phyloP scores from a whole-genome alignment of 345 rosid species.

The Chamaenerion angustifolium region DNA sequence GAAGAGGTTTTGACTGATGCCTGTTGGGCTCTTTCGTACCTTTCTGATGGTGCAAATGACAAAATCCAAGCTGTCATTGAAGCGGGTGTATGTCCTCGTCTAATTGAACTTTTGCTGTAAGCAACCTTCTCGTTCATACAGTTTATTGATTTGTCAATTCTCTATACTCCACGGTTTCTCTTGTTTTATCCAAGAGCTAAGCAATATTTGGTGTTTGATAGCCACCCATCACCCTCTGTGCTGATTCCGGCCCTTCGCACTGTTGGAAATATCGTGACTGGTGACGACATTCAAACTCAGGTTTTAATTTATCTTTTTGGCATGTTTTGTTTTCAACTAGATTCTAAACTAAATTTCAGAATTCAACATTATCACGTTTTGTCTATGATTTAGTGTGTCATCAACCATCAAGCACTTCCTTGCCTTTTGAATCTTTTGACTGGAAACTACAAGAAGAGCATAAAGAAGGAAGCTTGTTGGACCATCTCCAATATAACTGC shows the following conservation, averaged over 20 bases:
- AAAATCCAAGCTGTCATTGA: conserved; percentile 68
- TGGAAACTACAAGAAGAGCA: conserved; percentile 56
- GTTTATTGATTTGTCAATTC: neutral
- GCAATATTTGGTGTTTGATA: conserved; percentile 7
- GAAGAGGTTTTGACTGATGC: conserved; percentile 61
- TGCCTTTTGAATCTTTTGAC: conserved; percentile 43
- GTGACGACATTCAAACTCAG: conserved; percentile 75
- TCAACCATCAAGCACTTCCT: conserved; percentile 56
- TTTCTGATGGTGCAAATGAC: conserved; percentile 73
- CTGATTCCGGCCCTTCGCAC: conserved; percentile 82
- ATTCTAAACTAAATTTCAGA: too few species aligned
- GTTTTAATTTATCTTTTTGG: conserved; percentile 13
- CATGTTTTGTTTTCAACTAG: too few species aligned
- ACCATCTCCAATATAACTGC: conserved; percentile 83
- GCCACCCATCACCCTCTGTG: conserved; percentile 65
- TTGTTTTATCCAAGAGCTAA: neutral
- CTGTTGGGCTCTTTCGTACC: conserved; percentile 23
- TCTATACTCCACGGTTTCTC: neutral
- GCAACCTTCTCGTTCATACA: conserved; percentile 9
- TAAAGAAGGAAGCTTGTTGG: conserved; percentile 93
- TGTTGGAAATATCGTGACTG: conserved; percentile 14
- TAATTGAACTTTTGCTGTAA: conserved; percentile 56
- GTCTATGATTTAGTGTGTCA: conserved; percentile 28
- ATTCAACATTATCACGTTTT: neutral
- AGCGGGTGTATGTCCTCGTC: conserved; percentile 58